Base-by-base conservation (phyloP, 768 basidiomycete species). In the Lyophyllum semitale region DNA sequence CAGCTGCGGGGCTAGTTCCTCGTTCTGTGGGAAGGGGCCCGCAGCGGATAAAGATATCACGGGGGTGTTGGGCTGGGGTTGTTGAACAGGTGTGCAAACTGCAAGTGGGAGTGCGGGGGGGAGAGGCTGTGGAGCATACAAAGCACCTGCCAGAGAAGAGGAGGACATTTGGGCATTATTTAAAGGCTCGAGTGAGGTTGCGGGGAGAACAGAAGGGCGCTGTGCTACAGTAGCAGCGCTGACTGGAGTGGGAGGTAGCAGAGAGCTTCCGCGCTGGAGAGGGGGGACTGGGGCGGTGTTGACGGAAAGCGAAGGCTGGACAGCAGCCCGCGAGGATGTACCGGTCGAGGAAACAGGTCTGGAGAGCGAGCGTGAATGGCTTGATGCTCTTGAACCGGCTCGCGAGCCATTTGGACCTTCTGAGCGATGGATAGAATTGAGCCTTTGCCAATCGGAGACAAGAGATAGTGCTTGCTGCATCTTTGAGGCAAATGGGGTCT, bases 271-370 rank as follows among this genome's bases (percentile, higher is more conserved):
- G 5, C n/a, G 18, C 11, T 46, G 30, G 23, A 29, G 11, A 45
- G 45, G 11, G 40, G 40, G 48, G 11, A 35, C 23, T 8, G 41
- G 20, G 25, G 25, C 30, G 7, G 53, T 54, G 23, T 27, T 32
- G 8, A 62, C 26, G 23, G 51, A 51, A n/a, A 59, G 55, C 15
- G 43, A 22, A 11, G 41, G 46, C 41, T 53, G 56, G 7, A 18
- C 7, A 27, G 22, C 22, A 49, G 51, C 25, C 9, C 40, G 48
- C 37, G 55, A 54, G 27, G 50, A 33, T 25, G 29, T 37, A 26
- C 42, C 48, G 8, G 27, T 25, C 7, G 51, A 20, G 15, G 53
- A 54, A 29, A 8, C 42, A 53, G 51, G 48, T 17, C 29, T 32
- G 38, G 53, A 57, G 37, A 20, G 26, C 20, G 52, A 25, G 7